phyloP scores from a whole-genome alignment of 1,284 basidiomycete genomes.

The Cryptococcus jaspeensis region DNA sequence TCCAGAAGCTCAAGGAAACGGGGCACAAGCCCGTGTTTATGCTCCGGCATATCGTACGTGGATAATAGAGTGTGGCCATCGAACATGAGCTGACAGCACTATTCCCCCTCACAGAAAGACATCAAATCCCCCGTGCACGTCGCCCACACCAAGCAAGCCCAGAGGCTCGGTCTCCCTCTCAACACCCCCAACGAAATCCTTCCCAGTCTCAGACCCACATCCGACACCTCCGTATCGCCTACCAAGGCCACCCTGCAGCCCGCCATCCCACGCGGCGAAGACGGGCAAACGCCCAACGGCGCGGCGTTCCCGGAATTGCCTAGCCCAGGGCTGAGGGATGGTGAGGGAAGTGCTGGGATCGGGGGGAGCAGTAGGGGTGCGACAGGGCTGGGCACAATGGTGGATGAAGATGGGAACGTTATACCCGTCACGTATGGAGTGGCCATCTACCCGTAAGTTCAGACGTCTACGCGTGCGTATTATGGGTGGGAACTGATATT shows the following conservation, averaged over 20 bases:
- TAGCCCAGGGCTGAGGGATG: slow-evolving; percentile 39
- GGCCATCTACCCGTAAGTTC: slow-evolving; percentile 53
- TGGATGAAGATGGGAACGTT: slow-evolving; percentile 43
- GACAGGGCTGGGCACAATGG: slow-evolving; percentile 21
- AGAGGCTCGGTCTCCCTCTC: slow-evolving; percentile 40
- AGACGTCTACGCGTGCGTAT: background rate
- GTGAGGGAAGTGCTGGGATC: slow-evolving; percentile 8
- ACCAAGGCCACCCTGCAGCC: slow-evolving; percentile 27
- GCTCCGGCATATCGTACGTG: slow-evolving; percentile 86
- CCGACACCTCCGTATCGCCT: slow-evolving; percentile 33
- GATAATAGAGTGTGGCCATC: slow-evolving; percentile 10
- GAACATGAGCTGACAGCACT: slow-evolving; percentile 12
- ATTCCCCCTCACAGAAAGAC: slow-evolving; percentile 55
- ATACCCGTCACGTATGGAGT: slow-evolving; percentile 53
- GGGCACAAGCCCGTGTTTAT: slow-evolving; percentile 99
- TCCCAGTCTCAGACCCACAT: slow-evolving; percentile 35
- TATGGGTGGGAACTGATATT: background rate
- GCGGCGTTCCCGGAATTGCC: slow-evolving; percentile 45
- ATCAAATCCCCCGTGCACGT: slow-evolving; percentile 95
- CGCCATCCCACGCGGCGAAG: slow-evolving; percentile 14
- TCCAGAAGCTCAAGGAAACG: slow-evolving; percentile 95
- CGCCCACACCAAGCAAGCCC: slow-evolving; percentile 87
- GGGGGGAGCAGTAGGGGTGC: background rate
- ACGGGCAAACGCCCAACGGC: slow-evolving; percentile 28
- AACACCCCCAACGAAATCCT: slow-evolving; percentile 29